Percentiles rank a stretch among this genome's conserved stretches.
Conservation (phyloP, 1,284 basidiomycete species). For the Baeospora myosura region DNA sequence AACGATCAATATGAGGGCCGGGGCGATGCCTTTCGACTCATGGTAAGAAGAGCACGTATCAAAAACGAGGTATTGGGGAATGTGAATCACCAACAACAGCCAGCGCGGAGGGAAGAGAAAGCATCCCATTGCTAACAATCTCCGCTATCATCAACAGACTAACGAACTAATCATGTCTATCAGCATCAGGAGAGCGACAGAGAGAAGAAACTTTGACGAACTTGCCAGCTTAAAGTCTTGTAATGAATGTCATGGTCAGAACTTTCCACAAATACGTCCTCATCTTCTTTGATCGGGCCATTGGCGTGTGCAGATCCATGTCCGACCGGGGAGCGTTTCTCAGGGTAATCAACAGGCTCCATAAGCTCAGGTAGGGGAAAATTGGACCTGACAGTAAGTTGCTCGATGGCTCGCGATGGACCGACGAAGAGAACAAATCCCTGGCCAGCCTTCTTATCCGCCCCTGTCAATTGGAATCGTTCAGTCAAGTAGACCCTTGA, state of each 20-base stretch:
- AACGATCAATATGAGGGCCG: constrained; percentile 46
- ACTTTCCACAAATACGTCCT: constrained; percentile 26
- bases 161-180: constrained; percentile 29
- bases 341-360: too few species aligned
- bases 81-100: constrained; percentile 38
- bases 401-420: too few species aligned
- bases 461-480: too few species aligned
- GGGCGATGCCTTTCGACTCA: constrained; percentile 36
- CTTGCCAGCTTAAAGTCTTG: constrained; percentile 47
- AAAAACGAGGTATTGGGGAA: neutral
- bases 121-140: constrained; percentile 53
- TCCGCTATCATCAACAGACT: constrained; percentile 51
- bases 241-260: constrained; percentile 33
- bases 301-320: too few species aligned
- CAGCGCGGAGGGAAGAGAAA: constrained; percentile 47
- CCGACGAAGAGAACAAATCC: too few species aligned
- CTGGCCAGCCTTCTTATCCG: too few species aligned
- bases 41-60: neutral
- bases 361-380: too few species aligned
- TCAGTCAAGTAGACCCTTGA: too few species aligned
- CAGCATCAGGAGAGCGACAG: neutral
- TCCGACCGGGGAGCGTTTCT: too few species aligned
- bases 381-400: too few species aligned
- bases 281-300: too few species aligned
- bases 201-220: constrained; percentile 15